Evolutionary conservation across 108 stramenopile genomes (phyloP), one percentile per base, ranked within the genome.

Genomic region (Bacterosira constricta): DNA sequence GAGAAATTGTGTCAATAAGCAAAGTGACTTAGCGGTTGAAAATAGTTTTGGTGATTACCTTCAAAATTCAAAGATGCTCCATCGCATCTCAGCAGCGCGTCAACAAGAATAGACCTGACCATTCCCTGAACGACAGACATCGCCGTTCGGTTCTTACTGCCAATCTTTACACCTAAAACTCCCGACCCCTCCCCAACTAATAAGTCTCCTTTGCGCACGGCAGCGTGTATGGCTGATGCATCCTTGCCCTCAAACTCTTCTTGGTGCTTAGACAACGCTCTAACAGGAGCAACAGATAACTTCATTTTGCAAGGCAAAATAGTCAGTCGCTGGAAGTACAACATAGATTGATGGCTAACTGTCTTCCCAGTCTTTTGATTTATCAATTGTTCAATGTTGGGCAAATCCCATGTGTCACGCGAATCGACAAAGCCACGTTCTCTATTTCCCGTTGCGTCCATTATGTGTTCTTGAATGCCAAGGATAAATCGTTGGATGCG

Each of bases 181-280:
- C 76, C 85, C 32, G 66, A 73, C 11, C 62, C 71, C 17, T 57
- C 83, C 1, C 79, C 86, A 29, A 93, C 62, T 6, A 74, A 70
- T 18, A 93, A 62, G 50, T 93, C 92, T 4, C 92, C 92, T 62
- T 93, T 93, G n/a, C 89, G 84, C 3, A 93, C 87, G 25, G 89
- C 92, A 50, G 77, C 71, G 63, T 93, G 89, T 37, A 93, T 86
- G 11, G 83, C 83, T 7, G 88, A 85, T 4, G 82, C 73, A 34
- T 89, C 78, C 21, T 63, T 57, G 11, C 92, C 92, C 71, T 93
- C 92, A 15, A 87, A 36, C 6, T 34, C 45, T 5, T 85, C 86
- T 63, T 93, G 87, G 7, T 65, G 62, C 15, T 73, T 47, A 29
- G 86, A 87, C 38, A 93, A 61, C 20, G 87, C 92, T 41, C 78